Percentiles rank a stretch among this genome's conserved stretches.
phyloP scores from a whole-genome alignment of 805 yeast species.

The Yarrowia porcina region DNA sequence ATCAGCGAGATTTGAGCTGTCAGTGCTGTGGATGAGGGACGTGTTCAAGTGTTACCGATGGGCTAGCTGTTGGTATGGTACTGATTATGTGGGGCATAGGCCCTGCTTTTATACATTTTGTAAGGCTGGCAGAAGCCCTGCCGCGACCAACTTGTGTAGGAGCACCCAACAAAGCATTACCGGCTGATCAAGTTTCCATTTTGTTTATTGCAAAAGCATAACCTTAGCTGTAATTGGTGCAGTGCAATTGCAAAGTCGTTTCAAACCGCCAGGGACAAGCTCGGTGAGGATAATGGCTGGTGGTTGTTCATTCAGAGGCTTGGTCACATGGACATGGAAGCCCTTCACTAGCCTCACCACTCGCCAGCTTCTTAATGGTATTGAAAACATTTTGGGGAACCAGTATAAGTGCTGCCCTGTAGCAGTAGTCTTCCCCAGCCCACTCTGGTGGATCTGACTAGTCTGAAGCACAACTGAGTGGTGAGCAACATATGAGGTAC shows the following conservation, averaged over 20 bases:
- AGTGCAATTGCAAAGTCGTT: not conserved
- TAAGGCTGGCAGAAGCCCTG: not conserved
- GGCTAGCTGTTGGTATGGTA: not conserved
- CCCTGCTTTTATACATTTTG: not conserved
- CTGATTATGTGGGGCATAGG: not conserved
- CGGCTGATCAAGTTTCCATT: not conserved
- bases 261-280: no score
- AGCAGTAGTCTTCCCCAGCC: not conserved
- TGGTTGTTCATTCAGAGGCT: no score
- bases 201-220: not conserved
- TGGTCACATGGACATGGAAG: no score
- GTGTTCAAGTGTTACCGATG: not conserved
- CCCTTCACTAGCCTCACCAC: no score
- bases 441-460: no score
- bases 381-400: no score
- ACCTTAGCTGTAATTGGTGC: no score
- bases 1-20: not conserved
- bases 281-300: no score
- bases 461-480: not conserved
- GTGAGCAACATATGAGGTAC: not conserved
- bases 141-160: not conserved
- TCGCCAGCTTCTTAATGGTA: no score
- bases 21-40: not conserved
- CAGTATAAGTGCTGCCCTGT: no score
- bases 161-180: not conserved